phyloP scores from a whole-genome alignment of 164 flowering plant species.

The Malania oleifera region DNA sequence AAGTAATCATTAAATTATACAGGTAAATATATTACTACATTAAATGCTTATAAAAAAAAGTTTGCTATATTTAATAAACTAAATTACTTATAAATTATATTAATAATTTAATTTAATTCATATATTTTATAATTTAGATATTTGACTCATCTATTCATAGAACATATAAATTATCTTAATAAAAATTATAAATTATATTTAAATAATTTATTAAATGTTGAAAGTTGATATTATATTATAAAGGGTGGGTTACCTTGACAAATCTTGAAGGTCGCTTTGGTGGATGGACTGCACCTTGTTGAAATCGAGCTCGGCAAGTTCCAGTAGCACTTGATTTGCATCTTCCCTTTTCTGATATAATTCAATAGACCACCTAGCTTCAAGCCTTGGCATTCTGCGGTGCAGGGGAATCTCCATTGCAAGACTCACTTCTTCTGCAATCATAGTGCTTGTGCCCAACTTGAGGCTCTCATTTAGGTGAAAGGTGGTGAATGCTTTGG shows the following conservation, averaged over 20 bases:
- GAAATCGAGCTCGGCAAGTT: constrained; percentile 20
- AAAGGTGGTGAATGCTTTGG: not conserved
- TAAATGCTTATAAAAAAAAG: no score
- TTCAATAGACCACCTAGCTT: constrained; percentile 19
- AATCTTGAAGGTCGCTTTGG: constrained; percentile 8
- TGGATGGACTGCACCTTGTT: constrained; percentile 15
- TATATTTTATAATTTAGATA: no score
- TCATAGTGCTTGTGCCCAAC: not conserved
- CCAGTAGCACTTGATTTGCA: constrained; percentile 4
- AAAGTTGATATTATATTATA: not conserved
- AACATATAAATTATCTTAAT: not conserved
- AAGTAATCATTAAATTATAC: no score
- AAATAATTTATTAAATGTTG: not conserved
- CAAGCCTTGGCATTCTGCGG: constrained; percentile 4
- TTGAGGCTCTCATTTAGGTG: not conserved
- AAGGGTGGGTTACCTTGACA: constrained; percentile 4
- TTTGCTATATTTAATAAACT: no score
- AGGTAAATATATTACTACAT: no score
- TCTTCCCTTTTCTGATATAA: constrained; percentile 1
- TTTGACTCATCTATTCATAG: no score
- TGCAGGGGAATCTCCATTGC: constrained; percentile 18
- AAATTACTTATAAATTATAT: no score
- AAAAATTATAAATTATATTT: not conserved
- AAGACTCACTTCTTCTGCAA: constrained; percentile 1
- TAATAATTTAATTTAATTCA: no score